Evolutionary conservation across 371 early-diverging fungal species (phyloP), one percentile per base, ranked within the genome.

Genomic region (Massospora cicadina): DNA sequence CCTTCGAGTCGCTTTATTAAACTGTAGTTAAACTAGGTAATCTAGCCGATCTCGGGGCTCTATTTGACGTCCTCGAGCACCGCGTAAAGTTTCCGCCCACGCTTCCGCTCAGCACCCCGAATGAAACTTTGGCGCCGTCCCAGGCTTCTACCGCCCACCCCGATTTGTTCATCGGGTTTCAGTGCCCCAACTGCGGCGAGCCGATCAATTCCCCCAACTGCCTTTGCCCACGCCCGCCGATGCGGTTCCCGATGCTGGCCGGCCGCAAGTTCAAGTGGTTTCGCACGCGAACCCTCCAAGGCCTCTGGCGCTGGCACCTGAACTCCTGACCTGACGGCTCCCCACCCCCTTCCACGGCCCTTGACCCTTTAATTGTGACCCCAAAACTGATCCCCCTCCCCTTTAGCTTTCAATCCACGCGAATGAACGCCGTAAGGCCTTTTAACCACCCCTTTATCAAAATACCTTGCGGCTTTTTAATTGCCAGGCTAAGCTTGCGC

Each of bases 221-320:
- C 28, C 17, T 57, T 25, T 57, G 58, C 26, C 58, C 58, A 12
- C 58, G 58, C 7, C 58, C 58, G 12, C 23, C 28, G 13, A 27
- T 57, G 23, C 3, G 28, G 28, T 57, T 57, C n/a, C 58, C 58
- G 23, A 23, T 57, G 28, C 28, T 57, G 58, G 58, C 58, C 13
- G 58, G 58, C 7, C 23, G n/a, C 23, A 57, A 27, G 28, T 57
- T 57, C 28, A 57, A 57, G 28, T 57, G 58, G 58, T 23, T 57
- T 13, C 23, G 58, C 12, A 57, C 25, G 12, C 58, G 28, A n/a
- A 57, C 23, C 7, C n/a, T 13, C 7, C 58, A 57, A n/a, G 58
- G 58, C 7, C 28, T 57, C 58, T 57, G 58, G 58, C 23, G 58
- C 12, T 57, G 58, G 58, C 5, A 17, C 5, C 43, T 43, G 17